Base-by-base conservation (phyloP, 495 filamentous ascomycete species). In the Annulohypoxylon stygium region DNA sequence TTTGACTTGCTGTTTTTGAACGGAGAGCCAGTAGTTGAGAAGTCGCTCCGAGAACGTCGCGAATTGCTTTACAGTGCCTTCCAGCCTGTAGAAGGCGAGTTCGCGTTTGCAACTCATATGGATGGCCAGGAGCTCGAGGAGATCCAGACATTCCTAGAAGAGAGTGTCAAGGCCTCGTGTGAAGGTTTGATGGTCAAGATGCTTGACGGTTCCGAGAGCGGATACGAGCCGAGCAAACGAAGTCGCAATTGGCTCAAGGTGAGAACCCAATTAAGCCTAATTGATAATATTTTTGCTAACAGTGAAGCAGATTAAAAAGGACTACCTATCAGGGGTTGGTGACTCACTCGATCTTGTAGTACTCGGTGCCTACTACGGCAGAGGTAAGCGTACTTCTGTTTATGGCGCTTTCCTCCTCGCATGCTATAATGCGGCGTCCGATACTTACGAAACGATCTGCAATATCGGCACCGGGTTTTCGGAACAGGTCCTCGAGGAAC, bases 131-230 rank as follows among this genome's bases (percentile, higher is more conserved):
- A 96, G 41, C 84, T 98, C 12, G 95, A 98, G 30, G 93, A 97
- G 75, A 98, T 99, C 61, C 94, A 97, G 78, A 86, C 83, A 20
- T 90, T 99, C 74, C 88, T 99, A 8, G 96, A 99, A 66, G 95
- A 98, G 20, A 92, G 89, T 73, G 92, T 98, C 67, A 97, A 97
- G 81, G 93, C 94, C 8, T 94, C 93, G 0, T 99, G 96, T 75
- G 96, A 99, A 83, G 96, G 96, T 4, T 83, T 99, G 37, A 99
- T 99, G 96, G 96, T 99, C 10, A 99, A 99, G 83, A 99, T 98
- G 95, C 83, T 99, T 60, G 94, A 98, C 76, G 97, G 95, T 2
- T 81, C 87, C 0, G 94, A 97, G 78, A 95, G 92, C 76, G 92
- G 92, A 68, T 99, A 99, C 74, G 94, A 98, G 84, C 96, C 96